These are phyloP conservation scores for Strobilomyces echinocephalus DNA, from an alignment of 768 basidiomycete species.

Conservation along the genomic window DNA sequence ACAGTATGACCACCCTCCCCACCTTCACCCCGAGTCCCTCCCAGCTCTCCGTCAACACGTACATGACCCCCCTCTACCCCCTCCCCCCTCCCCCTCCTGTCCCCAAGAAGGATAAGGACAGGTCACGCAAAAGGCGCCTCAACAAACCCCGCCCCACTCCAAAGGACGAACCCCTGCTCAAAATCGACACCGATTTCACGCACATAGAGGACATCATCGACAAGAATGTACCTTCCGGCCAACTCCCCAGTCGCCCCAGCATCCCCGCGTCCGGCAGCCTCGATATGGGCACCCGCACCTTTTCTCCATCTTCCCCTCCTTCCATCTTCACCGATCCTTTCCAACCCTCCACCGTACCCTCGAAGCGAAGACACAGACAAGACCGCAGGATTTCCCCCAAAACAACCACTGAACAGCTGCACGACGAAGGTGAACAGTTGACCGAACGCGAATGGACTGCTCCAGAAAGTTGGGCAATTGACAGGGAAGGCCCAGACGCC, in stretches of 20 bases:
- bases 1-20: constrained; percentile 28
- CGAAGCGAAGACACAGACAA: constrained; percentile 24
- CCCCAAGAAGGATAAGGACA: constrained; percentile 29
- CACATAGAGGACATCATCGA: constrained; percentile 83
- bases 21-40: constrained; percentile 38
- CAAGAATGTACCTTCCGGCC: constrained; percentile 8
- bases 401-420: constrained; percentile 21
- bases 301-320: constrained; percentile 36
- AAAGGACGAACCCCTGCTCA: constrained; percentile 28
- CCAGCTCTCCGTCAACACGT: constrained; percentile 24
- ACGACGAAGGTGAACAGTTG: constrained; percentile 11
- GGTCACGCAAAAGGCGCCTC: constrained; percentile 17
- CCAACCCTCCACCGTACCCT: constrained; percentile 14
- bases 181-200: constrained; percentile 34
- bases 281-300: constrained; percentile 32
- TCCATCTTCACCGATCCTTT: constrained; percentile 38
- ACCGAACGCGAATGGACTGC: constrained; percentile 51
- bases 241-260: constrained; percentile 16
- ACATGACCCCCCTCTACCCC: constrained; percentile 8
- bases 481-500: constrained; percentile 40
- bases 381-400: constrained; percentile 52
- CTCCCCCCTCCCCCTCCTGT: constrained; percentile 5
- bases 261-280: constrained; percentile 9
- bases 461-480: constrained; percentile 76
- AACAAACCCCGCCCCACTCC: constrained; percentile 19